Conservation (phyloP, 2,329 filamentous ascomycete species). For the Trichoderma gracile region DNA sequence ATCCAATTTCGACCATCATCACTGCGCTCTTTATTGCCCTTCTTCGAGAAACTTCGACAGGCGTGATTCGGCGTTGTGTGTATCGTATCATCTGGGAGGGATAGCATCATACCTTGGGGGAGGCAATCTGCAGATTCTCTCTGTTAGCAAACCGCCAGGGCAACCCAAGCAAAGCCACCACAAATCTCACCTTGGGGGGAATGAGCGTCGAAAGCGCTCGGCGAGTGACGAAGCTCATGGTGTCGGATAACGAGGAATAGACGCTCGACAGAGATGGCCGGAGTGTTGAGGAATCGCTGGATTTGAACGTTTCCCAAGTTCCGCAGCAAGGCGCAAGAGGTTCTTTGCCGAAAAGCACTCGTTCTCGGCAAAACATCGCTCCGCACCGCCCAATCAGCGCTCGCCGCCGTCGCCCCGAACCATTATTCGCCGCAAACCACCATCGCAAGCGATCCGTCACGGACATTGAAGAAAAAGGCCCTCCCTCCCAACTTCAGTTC, state of each 20-base stretch:
- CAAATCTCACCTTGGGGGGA: slow-evolving; percentile 82
- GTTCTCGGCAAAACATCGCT: slow-evolving; percentile 47
- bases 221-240: slow-evolving; percentile 90
- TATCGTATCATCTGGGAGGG: background rate
- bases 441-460: slow-evolving; percentile 8
- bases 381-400: slow-evolving; percentile 47
- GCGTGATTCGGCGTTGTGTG: background rate
- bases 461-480: background rate
- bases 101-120: slow-evolving; percentile 65
- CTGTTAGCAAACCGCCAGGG: slow-evolving; percentile 42
- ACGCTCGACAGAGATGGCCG: slow-evolving; percentile 28
- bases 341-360: slow-evolving; percentile 52
- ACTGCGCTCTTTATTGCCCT: background rate
- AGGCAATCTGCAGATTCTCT: slow-evolving; percentile 63
- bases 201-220: slow-evolving; percentile 97
- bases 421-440: slow-evolving; percentile 36
- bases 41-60: slow-evolving; percentile 11
- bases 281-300: slow-evolving; percentile 28
- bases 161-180: slow-evolving; percentile 33
- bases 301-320: slow-evolving; percentile 30
- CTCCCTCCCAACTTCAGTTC: slow-evolving; percentile 29
- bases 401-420: slow-evolving; percentile 28
- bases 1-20: background rate
- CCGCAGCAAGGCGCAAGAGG: slow-evolving; percentile 30
- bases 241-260: slow-evolving; percentile 44